A percentile compares a stretch with the other conserved stretches of the same genome.
phyloP scores from a whole-genome alignment of 352 stramenopile genomes.

The Pelagophyceae sp. region DNA sequence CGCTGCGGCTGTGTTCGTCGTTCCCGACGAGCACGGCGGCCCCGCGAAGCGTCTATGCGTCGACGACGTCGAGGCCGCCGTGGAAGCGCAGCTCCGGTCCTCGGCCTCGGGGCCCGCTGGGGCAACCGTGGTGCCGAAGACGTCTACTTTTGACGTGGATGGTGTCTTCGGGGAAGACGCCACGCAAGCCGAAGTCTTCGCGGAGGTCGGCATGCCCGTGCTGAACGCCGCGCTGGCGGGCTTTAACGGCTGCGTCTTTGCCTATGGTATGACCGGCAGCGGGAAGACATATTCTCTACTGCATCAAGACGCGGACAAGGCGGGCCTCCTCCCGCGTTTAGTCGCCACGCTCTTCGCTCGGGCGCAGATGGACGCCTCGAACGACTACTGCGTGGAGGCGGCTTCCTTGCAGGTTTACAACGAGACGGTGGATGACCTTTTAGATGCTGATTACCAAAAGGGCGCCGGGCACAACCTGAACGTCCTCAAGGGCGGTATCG shows the following conservation, averaged over 20 bases:
- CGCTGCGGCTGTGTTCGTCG: constrained; percentile 11
- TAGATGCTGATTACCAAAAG: constrained; percentile 46
- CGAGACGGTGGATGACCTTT: constrained; percentile 70
- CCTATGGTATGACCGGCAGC: constrained; percentile 70
- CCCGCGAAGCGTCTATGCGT: constrained; percentile 15
- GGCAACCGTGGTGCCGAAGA: constrained; percentile 60
- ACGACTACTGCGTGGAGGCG: constrained; percentile 43
- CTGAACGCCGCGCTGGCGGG: constrained; percentile 67
- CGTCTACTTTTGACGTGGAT: constrained; percentile 70
- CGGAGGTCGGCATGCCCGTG: constrained; percentile 55
- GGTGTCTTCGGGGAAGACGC: constrained; percentile 55
- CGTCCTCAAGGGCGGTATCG: constrained; percentile 49
- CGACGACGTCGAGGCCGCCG: constrained; percentile 24
- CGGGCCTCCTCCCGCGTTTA: constrained; percentile 66
- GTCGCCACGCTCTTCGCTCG: constrained; percentile 31
- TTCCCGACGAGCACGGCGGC: constrained; percentile 7
- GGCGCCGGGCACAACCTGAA: constrained; percentile 42
- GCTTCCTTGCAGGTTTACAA: constrained; percentile 77
- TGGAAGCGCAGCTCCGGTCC: background rate
- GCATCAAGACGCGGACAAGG: constrained; percentile 32
- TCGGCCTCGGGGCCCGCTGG: too few relatives aligned
- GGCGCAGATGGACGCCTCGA: constrained; percentile 35
- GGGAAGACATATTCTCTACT: constrained; percentile 79
- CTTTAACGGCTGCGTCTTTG: constrained; percentile 76
- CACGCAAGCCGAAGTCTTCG: constrained; percentile 66